These are phyloP conservation scores for Sonneratia caseolaris DNA, from an alignment of 345 rosid genomes.

Conservation along the genomic window DNA sequence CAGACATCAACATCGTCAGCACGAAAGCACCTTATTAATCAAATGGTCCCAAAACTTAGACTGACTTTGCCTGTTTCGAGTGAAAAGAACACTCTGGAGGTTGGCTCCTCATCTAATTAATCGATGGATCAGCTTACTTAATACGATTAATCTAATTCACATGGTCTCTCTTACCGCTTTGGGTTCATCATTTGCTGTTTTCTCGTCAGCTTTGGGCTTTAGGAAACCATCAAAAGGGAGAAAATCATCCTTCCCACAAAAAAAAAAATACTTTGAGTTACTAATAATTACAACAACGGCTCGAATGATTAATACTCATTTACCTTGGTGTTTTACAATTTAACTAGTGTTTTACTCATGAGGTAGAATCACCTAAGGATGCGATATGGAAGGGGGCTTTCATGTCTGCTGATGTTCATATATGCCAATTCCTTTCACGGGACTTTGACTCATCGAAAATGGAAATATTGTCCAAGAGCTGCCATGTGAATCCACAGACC, in stretches of 20 bases:
- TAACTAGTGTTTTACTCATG: too few relatives aligned
- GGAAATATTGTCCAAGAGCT: background rate
- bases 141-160: background rate
- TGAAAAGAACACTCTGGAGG: background rate
- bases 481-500: slow-evolving; percentile 1
- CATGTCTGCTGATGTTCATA: background rate
- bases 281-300: too few relatives aligned
- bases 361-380: too few relatives aligned
- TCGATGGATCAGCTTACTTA: background rate
- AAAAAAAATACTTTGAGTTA: too few relatives aligned
- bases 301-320: too few relatives aligned
- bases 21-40: background rate
- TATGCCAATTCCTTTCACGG: background rate
- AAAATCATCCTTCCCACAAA: too few relatives aligned
- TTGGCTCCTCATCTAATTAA: background rate
- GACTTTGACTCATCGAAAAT: background rate
- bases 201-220: background rate
- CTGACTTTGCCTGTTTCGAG: background rate
- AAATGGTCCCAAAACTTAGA: background rate
- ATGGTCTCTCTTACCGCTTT: background rate
- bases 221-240: background rate
- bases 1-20: background rate
- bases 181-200: background rate
- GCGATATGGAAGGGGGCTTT: background rate
- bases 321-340: too few relatives aligned